These are phyloP conservation scores for Pythium brachiatum DNA, from an alignment of 352 stramenopile genomes.

Conservation along the genomic window DNA sequence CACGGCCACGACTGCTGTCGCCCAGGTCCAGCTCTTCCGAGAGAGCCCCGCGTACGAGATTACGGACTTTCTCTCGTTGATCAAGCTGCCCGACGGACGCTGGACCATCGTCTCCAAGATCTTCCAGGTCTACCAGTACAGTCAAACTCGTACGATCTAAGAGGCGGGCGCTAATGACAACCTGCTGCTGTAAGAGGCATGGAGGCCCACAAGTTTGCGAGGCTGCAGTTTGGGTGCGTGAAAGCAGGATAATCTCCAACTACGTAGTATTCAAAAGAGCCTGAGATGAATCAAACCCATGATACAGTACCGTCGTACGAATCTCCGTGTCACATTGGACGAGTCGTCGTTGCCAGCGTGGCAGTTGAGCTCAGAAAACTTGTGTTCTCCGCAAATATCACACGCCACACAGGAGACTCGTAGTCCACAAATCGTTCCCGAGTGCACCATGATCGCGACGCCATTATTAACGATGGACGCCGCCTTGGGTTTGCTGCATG, in stretches of 20 bases:
- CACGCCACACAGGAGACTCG: too few relatives aligned
- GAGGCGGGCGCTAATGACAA: too few relatives aligned
- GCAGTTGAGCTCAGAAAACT: neutral
- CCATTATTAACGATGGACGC: constrained; percentile 7
- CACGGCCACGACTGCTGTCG: constrained; percentile 12
- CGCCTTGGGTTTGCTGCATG: constrained; percentile 10
- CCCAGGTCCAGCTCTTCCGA: constrained; percentile 15
- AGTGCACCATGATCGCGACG: too few relatives aligned
- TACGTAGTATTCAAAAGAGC: too few relatives aligned
- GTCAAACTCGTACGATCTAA: constrained; percentile 7
- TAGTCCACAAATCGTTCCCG: too few relatives aligned
- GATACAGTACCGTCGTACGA: too few relatives aligned
- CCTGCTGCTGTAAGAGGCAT: too few relatives aligned
- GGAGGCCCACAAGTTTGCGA: neutral
- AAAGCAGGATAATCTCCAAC: too few relatives aligned
- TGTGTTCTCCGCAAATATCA: too few relatives aligned
- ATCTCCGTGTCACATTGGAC: too few relatives aligned
- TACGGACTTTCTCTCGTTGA: constrained; percentile 20
- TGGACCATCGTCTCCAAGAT: constrained; percentile 25
- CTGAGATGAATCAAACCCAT: too few relatives aligned
- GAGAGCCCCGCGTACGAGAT: constrained; percentile 17
- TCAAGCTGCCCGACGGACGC: constrained; percentile 6
- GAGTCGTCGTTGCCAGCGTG: neutral
- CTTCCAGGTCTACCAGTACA: constrained; percentile 20
- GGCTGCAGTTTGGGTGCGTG: too few relatives aligned